A percentile compares a stretch with the other conserved stretches of the same genome.
phyloP scores from a whole-genome alignment of 23 red algal species.

The Gracilaria gracilis region DNA sequence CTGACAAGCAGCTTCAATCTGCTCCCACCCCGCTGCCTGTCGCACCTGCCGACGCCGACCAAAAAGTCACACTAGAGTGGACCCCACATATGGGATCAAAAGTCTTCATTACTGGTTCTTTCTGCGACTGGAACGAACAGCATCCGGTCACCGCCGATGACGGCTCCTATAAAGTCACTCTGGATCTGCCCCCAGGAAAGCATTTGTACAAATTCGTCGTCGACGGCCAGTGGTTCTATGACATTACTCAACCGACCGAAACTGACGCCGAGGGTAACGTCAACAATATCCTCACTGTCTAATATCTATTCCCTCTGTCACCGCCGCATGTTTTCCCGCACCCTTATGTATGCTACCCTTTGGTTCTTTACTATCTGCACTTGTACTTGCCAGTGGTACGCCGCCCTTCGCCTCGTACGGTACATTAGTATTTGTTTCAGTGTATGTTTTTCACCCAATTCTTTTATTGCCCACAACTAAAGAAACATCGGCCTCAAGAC shows the following conservation, averaged over 20 bases:
- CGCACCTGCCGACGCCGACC: not conserved
- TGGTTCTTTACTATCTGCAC: constrained; percentile 15
- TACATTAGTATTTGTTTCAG: not conserved
- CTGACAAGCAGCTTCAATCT: not conserved
- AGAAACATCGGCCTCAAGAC: too few relatives aligned
- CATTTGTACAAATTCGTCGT: constrained; percentile 79
- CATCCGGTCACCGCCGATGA: not conserved
- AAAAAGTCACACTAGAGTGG: constrained; percentile 26
- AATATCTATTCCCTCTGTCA: not conserved
- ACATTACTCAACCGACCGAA: constrained; percentile 56
- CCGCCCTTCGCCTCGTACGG: not conserved
- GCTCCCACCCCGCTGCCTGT: not conserved
- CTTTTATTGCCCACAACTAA: not conserved
- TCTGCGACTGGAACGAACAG: constrained; percentile 48
- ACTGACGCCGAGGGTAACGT: constrained; percentile 68
- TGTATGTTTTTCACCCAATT: too few relatives aligned
- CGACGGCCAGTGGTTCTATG: constrained; percentile 77
- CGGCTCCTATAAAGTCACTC: not conserved
- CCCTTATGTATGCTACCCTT: not conserved
- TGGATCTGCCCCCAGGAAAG: constrained; percentile 45
- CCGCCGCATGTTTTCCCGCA: not conserved
- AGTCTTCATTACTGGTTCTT: constrained; percentile 53
- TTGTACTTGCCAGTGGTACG: not conserved
- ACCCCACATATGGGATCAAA: not conserved
- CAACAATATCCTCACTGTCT: constrained; percentile 72